phyloP scores from a whole-genome alignment of 768 basidiomycete species.

The Lactifluus volemus region DNA sequence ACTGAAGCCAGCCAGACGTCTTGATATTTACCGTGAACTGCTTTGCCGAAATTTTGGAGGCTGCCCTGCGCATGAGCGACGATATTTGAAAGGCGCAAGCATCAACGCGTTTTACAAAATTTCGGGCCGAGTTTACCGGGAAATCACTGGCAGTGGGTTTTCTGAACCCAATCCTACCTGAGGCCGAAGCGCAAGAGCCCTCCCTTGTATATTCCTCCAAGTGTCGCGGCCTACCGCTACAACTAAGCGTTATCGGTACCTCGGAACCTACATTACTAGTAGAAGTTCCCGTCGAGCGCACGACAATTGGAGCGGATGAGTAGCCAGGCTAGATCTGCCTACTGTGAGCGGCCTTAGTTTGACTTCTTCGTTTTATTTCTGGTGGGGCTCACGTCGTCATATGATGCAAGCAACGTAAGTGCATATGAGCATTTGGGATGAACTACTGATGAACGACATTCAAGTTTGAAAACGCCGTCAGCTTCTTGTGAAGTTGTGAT shows the following conservation, averaged over 20 bases:
- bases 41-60: neutral
- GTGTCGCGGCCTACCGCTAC: neutral
- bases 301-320: neutral
- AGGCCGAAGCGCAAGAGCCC: neutral
- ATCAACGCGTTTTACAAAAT: neutral
- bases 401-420: no score
- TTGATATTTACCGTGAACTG: neutral
- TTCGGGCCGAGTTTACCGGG: neutral
- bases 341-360: neutral
- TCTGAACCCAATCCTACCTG: neutral
- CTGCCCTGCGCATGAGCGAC: accelerated
- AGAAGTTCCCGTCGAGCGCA: neutral
- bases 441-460: no score
- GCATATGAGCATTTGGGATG: no score
- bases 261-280: neutral
- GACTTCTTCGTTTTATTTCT: neutral
- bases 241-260: neutral
- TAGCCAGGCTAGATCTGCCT: neutral
- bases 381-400: neutral
- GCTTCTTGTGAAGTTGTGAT: no score
- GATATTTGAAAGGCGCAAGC: neutral
- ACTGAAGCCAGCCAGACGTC: neutral
- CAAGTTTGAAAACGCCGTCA: no score
- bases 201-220: neutral
- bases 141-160: no score